Base-by-base conservation (phyloP, 345 rosid genomes). In the Aquilaria sinensis region DNA sequence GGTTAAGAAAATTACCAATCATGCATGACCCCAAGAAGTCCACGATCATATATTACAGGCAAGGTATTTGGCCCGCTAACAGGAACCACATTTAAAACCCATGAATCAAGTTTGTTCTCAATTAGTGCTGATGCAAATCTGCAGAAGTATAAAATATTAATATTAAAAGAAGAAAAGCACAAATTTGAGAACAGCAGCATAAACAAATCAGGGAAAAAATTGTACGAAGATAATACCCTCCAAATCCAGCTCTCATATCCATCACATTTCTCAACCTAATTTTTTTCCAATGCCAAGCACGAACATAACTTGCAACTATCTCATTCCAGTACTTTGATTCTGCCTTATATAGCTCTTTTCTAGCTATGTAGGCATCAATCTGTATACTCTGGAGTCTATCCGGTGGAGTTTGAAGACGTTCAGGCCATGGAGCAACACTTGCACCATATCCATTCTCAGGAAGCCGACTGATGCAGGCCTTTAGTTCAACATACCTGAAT, bases 211-310 rank as follows among this genome's bases (percentile, higher is more conserved):
- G 51, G 48, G 54, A 23, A 66, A 29, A 61, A 4, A 9, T 67
- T 60, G 56, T 37, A 70, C 62, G 57, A 60, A 72, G 41, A 66
- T 2, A 3, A 31, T 86, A 90, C 97, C 99, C 97, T 80, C 97
- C 99, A 80, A 75, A 94, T 79, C 93, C 82, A 61, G 97, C 96
- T 80, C 72, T 90, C 97, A 94, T 91, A 81, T 94, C 99, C 85
- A 94, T 31, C n/a, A 94, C 91, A 73, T 94, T 94, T 88, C 97
- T 82, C n/a, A 90, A 70, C 65, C 77, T 88, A 59, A 81, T 65
- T 72, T 85, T 78, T 83, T 85, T 87, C 99, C 99, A 91, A 29
- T 80, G 87, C 64, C 88, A 78, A 65, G 76, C 85, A 34, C 88
- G 83, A 30, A 88, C 83, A 73, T 85, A 94, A 75, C 93, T 76